phyloP scores from a whole-genome alignment of 495 filamentous ascomycete genomes.

The Annulohypoxylon moriforme region DNA sequence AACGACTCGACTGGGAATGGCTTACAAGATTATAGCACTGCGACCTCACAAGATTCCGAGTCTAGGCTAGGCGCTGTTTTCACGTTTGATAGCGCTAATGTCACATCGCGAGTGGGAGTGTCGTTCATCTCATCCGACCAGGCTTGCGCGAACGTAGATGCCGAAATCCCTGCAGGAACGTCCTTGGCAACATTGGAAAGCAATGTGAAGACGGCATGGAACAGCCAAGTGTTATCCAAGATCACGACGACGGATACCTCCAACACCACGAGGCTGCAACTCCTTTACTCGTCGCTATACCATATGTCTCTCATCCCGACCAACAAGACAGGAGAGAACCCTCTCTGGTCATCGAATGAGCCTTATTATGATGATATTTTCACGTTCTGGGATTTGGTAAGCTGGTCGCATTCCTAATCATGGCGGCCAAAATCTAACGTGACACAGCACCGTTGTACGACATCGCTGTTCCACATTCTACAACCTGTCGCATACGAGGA shows the following conservation, averaged over 20 bases:
- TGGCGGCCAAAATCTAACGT: neutral
- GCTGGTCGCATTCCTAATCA: neutral
- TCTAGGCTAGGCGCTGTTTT: constrained; percentile 58
- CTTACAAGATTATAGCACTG: constrained; percentile 45
- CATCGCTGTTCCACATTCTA: constrained; percentile 72
- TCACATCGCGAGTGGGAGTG: constrained; percentile 75
- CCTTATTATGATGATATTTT: constrained; percentile 73
- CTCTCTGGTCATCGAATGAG: constrained; percentile 71
- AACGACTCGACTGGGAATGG: constrained; percentile 44
- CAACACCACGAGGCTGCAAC: constrained; percentile 63
- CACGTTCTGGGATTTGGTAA: constrained; percentile 65
- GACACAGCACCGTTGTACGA: constrained; percentile 69
- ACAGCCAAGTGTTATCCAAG: constrained; percentile 69
- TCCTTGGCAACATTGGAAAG: constrained; percentile 60
- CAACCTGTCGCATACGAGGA: constrained; percentile 72
- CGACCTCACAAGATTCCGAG: constrained; percentile 37
- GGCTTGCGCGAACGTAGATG: constrained; percentile 69
- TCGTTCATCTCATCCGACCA: constrained; percentile 74
- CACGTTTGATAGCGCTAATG: constrained; percentile 50
- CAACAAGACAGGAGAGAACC: constrained; percentile 79
- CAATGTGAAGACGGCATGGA: constrained; percentile 66
- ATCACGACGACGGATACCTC: constrained; percentile 67
- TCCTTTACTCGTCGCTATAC: constrained; percentile 75
- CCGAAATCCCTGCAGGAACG: constrained; percentile 66
- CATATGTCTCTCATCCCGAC: constrained; percentile 77